These are phyloP conservation scores for Diaporthe sp. DNA, from an alignment of 2,329 filamentous ascomycete genomes.

Conservation along the genomic window DNA sequence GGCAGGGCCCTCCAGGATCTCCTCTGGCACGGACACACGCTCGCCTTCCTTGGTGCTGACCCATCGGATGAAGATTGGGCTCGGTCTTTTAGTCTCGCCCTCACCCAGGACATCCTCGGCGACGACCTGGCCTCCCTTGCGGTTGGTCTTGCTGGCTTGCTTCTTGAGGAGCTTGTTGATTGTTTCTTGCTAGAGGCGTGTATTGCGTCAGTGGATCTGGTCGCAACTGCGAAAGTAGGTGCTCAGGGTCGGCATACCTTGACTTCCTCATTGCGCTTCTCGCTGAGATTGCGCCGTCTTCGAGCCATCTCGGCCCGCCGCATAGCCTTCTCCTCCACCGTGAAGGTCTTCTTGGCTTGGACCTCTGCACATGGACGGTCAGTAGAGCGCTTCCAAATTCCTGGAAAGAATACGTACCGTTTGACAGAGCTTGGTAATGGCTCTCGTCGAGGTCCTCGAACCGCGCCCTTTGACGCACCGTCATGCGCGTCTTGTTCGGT, in stretches of 20 bases:
- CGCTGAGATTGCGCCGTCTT: conserved; percentile 71
- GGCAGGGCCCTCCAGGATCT: conserved; percentile 74
- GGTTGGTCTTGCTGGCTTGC: conserved; percentile 81
- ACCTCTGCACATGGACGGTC: conserved; percentile 60
- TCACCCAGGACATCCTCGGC: conserved; percentile 63
- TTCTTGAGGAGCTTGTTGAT: conserved; percentile 92
- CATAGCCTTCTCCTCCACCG: conserved; percentile 73
- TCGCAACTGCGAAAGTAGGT: background rate
- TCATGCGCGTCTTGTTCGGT: conserved; percentile 71
- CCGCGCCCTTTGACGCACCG: conserved; percentile 69
- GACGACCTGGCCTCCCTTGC: conserved; percentile 59
- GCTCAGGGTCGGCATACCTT: conserved; percentile 57
- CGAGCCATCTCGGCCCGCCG: conserved; percentile 73
- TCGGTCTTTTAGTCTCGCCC: conserved; percentile 57
- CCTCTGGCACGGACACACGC: conserved; percentile 73
- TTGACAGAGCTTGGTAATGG: conserved; percentile 71
- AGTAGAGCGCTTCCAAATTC: background rate
- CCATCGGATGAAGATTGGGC: conserved; percentile 77
- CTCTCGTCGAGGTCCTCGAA: conserved; percentile 67
- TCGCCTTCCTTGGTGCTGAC: conserved; percentile 75
- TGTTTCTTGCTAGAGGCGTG: conserved; percentile 67
- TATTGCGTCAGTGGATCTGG: background rate
- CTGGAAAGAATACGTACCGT: conserved; percentile 57
- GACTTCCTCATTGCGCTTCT: conserved; percentile 74
- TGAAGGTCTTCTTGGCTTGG: conserved; percentile 73